Base-by-base conservation (phyloP, 2,329 filamentous ascomycete species). In the Botrytis elliptica region DNA sequence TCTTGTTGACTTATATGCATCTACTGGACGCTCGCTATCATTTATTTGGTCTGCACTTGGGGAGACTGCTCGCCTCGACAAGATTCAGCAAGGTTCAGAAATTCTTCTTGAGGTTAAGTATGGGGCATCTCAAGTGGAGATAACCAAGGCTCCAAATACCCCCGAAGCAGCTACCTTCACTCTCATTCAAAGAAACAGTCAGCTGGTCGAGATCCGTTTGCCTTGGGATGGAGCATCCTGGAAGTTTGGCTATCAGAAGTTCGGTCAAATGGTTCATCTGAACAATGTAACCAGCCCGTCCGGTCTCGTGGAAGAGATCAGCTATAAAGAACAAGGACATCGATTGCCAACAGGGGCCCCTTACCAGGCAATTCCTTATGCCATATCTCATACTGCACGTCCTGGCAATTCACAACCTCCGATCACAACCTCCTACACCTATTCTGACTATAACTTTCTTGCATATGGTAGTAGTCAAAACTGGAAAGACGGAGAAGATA, bases 41-140 rank as follows among this genome's bases (percentile, higher is more conserved):
- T 71, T 71, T 18, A n/a, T 16, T 12, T 71, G 60, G 33, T 29
- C 40, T 20, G 40, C 44, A 38, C 33, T 52, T 25, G 70, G 70
- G 4, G 70, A 71, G 22, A 40, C 9, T 20, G 36, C 60, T 20
- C 60, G 60, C 33, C 70, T 71, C 38, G 46, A 71, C 12, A 71
- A 46, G n/a, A 66, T 71, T n/a, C 33, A 59, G n/a, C 70, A 71
- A 3, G 70, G 70, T 3, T 71, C 60, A 16, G 70, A 71, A 20
- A 29, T 42, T 38, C 70, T 71, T 12, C 70, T 71, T 36, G 70
- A 71, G 10, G n/a, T 71, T 14, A 65, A 71, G 25, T 71, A 71
- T 64, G 70, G 38, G 20, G 8, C 25, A 29, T 57, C 59, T 33
- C 70, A 71, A 57, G 36, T 36, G 22, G 60, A 66, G 3, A 59